Conservation (phyloP, 305 asterid genomes). For the Fraxinus nigra region DNA sequence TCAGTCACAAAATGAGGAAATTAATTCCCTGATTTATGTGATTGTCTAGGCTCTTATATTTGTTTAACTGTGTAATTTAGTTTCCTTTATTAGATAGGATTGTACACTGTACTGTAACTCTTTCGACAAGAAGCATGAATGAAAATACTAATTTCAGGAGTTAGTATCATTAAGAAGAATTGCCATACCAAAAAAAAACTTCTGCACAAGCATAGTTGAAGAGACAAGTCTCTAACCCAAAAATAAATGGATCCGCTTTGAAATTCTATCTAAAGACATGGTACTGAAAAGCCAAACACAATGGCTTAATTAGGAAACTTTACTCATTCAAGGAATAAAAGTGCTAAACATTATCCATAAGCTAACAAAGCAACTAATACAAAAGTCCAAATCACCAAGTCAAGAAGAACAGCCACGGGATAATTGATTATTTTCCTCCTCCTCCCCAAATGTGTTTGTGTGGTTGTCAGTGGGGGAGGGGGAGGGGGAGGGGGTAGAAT, state of each 20-base stretch:
- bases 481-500: not conserved
- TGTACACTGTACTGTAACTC: not conserved
- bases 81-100: not conserved
- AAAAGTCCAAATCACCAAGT: not conserved
- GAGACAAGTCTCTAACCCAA: not conserved
- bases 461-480: not conserved
- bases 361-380: not conserved
- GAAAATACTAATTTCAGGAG: not conserved
- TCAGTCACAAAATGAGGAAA: not conserved
- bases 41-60: not conserved
- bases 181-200: not conserved
- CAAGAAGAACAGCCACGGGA: not conserved
- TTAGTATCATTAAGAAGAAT: not conserved
- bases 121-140: not conserved
- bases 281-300: not conserved
- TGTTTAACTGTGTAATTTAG: not conserved
- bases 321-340: not conserved
- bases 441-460: not conserved
- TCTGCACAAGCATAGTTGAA: not conserved
- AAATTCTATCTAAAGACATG: not conserved
- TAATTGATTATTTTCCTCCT: not conserved
- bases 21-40: not conserved
- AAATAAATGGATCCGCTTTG: not conserved
- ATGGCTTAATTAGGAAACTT: not conserved
- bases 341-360: not conserved